phyloP scores from a whole-genome alignment of 495 filamentous ascomycete species.

The Penicillium argentinense region DNA sequence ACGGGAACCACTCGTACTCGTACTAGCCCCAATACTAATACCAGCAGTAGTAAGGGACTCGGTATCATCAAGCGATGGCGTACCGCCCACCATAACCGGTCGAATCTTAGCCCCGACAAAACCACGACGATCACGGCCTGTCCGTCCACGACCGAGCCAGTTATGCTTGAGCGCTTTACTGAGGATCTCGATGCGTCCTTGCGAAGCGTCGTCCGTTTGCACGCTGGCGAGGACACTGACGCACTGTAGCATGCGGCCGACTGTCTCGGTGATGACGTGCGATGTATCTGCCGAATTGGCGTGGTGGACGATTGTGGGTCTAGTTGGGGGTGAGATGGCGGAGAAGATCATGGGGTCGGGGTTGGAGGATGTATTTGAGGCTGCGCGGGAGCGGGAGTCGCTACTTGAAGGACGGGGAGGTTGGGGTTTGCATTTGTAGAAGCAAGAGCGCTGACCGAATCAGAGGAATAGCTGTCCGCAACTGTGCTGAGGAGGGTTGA shows the following conservation, averaged over 20 bases:
- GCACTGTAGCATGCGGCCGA: conserved; percentile 95
- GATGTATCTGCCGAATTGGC: conserved; percentile 59
- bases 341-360: conserved; percentile 49
- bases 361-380: conserved; percentile 79
- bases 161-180: conserved; percentile 88
- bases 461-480: conserved; percentile 49
- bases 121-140: conserved; percentile 82
- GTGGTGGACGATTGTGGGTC: conserved; percentile 43
- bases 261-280: conserved; percentile 83
- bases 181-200: conserved; percentile 79
- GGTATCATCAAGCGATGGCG: conserved; percentile 20
- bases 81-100: conserved; percentile 34
- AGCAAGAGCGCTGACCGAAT: conserved; percentile 42
- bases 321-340: conserved; percentile 49
- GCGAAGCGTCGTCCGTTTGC: conserved; percentile 67
- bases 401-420: conserved; percentile 41
- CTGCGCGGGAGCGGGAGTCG: conserved; percentile 65
- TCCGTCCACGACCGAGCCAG: conserved; percentile 89
- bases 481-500: conserved; percentile 64
- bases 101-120: conserved; percentile 73
- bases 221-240: conserved; percentile 84
- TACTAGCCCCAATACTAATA: conserved; percentile 27
- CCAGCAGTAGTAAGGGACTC: conserved; percentile 29
- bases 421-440: conserved; percentile 28
- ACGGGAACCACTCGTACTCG: conserved; percentile 23